Base-by-base conservation (phyloP, 1,284 basidiomycete genomes). In the Porodaedalea pini region DNA sequence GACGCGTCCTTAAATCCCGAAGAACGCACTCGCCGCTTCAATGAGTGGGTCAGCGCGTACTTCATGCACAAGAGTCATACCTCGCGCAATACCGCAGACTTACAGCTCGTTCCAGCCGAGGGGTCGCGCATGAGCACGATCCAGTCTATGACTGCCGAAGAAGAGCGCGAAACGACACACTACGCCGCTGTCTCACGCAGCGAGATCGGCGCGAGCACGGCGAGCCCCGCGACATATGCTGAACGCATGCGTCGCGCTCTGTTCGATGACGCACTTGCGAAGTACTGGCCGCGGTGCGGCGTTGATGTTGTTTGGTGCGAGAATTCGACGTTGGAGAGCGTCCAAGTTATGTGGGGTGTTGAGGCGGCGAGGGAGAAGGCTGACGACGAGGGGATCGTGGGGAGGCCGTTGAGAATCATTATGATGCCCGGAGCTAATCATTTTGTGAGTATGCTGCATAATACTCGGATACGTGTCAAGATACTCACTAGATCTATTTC, bases 401-500 rank as follows among this genome's bases (percentile, higher is more conserved):
- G 54, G 15, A 53, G 53, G 34, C 29, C 17, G 13, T 27, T 63
- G 51, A 62, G 56, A 21, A 45, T 61, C 36, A 25, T 44, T 29
- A 45, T 60, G 39, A 55, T 64, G 44, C 50, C 58, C 23, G 55
- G 48, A 23, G 55, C 51, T 10, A 64, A 61, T 50, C 63, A 64
- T 53, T 60, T 64, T 49, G 63, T 64, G 53, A 58, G 63, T 53
- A n/a, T 13, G 25, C 32, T 11, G 27, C 10, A 29, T 41, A 2
- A 21, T 8, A 27, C 29, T 34, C 1, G 17, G 23, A 31, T n/a
- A 29, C n/a, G 21, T 54, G 17, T n/a, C 3, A n/a, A 31, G 17
- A 3, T 8, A 34, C 11, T 47, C 10, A 41, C 11, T 13, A 15
- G 41, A n/a, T 51, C 15, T 27, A 10, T 11, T 25, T 2, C 7